Conservation (phyloP, 306 rosid species). For the Coriaria nepalensis region DNA sequence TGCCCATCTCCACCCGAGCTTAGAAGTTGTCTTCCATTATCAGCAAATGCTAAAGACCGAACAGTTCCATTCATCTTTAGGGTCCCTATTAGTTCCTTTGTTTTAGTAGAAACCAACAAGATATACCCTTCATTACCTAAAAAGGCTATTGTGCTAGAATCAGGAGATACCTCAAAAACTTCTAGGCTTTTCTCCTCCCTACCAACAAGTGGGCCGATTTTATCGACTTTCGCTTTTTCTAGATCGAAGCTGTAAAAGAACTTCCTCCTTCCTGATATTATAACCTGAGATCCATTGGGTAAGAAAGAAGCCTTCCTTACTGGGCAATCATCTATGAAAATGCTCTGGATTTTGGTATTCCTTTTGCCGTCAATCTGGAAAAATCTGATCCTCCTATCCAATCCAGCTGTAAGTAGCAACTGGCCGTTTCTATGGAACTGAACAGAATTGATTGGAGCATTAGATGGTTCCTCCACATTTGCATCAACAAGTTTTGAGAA, state of each 20-base stretch:
- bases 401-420: conserved; percentile 69
- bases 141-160: conserved; percentile 74
- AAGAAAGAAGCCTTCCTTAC: conserved; percentile 60
- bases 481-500: conserved; percentile 67
- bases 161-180: conserved; percentile 71
- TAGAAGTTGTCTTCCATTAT: conserved; percentile 55
- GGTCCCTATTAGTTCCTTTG: conserved; percentile 71
- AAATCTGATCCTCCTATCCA: conserved; percentile 66
- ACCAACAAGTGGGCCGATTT: conserved; percentile 81
- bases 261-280: conserved; percentile 71
- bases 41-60: conserved; percentile 69
- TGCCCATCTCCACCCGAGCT: conserved; percentile 88
- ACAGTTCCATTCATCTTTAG: conserved; percentile 85
- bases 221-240: conserved; percentile 63
- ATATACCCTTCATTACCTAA: conserved; percentile 87
- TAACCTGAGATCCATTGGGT: conserved; percentile 88
- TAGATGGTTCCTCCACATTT: conserved; percentile 56
- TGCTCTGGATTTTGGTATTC: conserved; percentile 71
- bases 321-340: conserved; percentile 77
- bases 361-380: conserved; percentile 84
- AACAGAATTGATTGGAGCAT: conserved; percentile 56
- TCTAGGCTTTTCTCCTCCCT: conserved; percentile 95
- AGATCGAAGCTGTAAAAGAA: conserved; percentile 70
- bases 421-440: conserved; percentile 80
- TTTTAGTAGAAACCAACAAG: conserved; percentile 69